Percentiles rank a stretch among this genome's conserved stretches.
Evolutionary conservation across 2,329 filamentous ascomycete genomes (phyloP).

Genomic region (Aspergillus pseudotamarii): DNA sequence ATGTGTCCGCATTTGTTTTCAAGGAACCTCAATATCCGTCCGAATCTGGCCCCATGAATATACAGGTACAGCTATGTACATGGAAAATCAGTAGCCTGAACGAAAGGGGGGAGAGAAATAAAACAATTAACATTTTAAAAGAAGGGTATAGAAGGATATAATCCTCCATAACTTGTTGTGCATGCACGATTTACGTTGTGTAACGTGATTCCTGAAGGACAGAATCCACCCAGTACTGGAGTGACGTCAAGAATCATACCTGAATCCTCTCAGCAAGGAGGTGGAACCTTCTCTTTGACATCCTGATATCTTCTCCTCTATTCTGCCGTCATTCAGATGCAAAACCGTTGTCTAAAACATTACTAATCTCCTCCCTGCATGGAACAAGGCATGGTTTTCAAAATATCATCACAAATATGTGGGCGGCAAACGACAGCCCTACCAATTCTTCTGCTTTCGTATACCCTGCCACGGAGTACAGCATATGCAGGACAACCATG

Average conservation of each 20-base stretch:
- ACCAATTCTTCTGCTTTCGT: not conserved
- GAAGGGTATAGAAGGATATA: not conserved
- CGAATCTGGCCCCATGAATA: not conserved
- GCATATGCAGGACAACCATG: not conserved
- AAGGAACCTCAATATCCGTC: not conserved
- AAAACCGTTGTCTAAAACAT: not conserved
- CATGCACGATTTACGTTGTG: not conserved
- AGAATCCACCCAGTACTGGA: not conserved
- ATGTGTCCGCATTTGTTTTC: not conserved
- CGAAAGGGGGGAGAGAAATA: not conserved
- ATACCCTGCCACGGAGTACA: not conserved
- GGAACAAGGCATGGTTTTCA: not conserved
- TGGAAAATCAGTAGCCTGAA: not conserved
- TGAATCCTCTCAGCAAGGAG: not conserved
- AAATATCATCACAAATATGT: no score
- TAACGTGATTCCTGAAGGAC: not conserved
- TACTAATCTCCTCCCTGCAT: not conserved
- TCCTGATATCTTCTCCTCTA: not conserved
- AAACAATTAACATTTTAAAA: not conserved
- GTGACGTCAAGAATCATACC: not conserved
- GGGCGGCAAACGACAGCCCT: no score
- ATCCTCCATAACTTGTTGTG: not conserved
- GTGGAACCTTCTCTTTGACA: not conserved
- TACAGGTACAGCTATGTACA: not conserved
- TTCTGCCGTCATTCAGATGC: not conserved